A percentile compares a stretch with the other conserved stretches of the same genome.
Conservation (phyloP, 2,329 filamentous ascomycete species). For the Amauroascus niger region DNA sequence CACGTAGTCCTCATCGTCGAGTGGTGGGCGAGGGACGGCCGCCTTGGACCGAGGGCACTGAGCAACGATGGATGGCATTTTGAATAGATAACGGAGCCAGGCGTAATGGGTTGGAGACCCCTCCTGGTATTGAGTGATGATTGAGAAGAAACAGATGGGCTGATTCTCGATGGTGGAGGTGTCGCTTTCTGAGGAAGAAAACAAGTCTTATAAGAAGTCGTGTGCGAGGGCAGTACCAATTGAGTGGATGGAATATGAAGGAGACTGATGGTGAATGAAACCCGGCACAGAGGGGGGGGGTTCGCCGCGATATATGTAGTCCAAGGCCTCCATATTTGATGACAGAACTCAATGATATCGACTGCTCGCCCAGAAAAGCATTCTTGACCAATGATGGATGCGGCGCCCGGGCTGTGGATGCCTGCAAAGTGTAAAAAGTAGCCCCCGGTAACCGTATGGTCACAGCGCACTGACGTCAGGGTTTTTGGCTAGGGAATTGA, state of each 20-base stretch:
- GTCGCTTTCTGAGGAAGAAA: background rate
- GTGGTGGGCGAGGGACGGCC: slow-evolving; percentile 19
- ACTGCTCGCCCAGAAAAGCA: background rate
- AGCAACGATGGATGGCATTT: slow-evolving; percentile 33
- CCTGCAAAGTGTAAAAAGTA: slow-evolving; percentile 3
- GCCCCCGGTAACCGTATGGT: background rate
- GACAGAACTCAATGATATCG: background rate
- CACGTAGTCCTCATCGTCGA: slow-evolving; percentile 29
- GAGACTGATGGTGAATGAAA: background rate
- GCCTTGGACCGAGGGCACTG: slow-evolving; percentile 13
- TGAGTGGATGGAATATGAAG: background rate
- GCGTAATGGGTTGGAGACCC: background rate
- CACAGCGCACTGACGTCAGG: background rate
- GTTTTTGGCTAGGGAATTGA: background rate
- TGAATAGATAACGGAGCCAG: slow-evolving; percentile 26
- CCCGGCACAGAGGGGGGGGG: background rate
- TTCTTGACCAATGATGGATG: background rate
- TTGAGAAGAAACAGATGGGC: too few relatives aligned
- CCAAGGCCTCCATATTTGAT: background rate
- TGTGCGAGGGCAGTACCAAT: background rate
- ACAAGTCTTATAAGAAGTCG: background rate
- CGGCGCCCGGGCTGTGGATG: slow-evolving; percentile 5
- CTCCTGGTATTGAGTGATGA: background rate
- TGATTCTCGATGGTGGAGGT: background rate
- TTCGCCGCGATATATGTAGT: slow-evolving; percentile 5